Evolutionary conservation across 768 basidiomycete species (phyloP).

Genomic region (Tulasnella calospora): DNA sequence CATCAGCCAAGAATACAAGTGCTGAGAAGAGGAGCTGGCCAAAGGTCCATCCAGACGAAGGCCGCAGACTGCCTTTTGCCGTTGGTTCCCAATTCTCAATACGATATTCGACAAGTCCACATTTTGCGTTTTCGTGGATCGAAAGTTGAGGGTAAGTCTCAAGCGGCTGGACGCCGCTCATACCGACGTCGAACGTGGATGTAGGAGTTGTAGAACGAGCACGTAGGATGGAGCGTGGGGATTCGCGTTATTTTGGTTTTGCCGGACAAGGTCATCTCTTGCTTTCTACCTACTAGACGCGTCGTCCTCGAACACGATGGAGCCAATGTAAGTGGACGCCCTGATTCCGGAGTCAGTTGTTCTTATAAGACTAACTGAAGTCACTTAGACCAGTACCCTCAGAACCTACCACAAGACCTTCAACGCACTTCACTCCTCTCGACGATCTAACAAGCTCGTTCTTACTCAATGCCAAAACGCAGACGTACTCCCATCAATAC

Average conservation of each 20-base stretch:
- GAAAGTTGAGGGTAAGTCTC: constrained; percentile 13
- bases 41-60: constrained; percentile 5
- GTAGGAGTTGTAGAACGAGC: not conserved
- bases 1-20: not conserved
- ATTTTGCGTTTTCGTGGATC: not conserved
- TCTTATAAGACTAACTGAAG: not conserved
- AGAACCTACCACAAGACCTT: not conserved
- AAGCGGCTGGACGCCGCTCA: constrained; percentile 14
- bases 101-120: constrained; percentile 11
- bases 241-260: constrained; percentile 8
- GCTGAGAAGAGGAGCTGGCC: not conserved
- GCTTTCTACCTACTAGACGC: not conserved
- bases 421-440: constrained; percentile 13
- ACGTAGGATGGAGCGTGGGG: not conserved
- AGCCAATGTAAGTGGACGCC: constrained; percentile 6
- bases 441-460: constrained; percentile 35
- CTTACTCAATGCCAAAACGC: constrained; percentile 42
- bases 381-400: constrained; percentile 17
- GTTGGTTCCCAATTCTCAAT: constrained; percentile 17
- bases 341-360: not conserved
- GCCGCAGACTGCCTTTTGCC: not conserved
- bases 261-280: not conserved
- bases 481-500: constrained; percentile 63
- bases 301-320: constrained; percentile 1
- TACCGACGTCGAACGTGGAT: not conserved